A percentile compares a stretch with the other conserved stretches of the same genome.
Conservation (phyloP, 2,329 filamentous ascomycete genomes). For the Phyllosticta ampelicida region DNA sequence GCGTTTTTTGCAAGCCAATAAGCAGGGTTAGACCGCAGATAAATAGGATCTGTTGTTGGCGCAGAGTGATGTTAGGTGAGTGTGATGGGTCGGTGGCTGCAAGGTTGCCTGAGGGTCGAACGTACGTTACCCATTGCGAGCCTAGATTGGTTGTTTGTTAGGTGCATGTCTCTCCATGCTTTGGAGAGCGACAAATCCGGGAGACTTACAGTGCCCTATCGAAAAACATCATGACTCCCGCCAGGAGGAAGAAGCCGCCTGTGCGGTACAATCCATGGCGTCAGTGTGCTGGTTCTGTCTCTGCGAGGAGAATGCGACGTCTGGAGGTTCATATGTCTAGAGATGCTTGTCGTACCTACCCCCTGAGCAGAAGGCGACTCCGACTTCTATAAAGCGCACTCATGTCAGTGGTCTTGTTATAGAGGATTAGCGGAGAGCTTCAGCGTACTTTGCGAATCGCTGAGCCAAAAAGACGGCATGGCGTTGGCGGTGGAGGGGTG, state of each 20-base stretch:
- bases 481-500: neutral
- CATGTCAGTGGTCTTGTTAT: neutral
- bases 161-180: neutral
- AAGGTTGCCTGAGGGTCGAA: conserved; percentile 11
- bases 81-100: neutral
- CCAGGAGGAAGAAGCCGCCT: conserved; percentile 92
- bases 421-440: conserved; percentile 9
- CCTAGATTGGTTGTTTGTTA: conserved; percentile 37
- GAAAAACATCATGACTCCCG: conserved; percentile 94
- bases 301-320: neutral
- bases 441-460: conserved; percentile 75
- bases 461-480: conserved; percentile 91
- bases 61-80: neutral
- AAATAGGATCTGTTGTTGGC: conserved; percentile 69
- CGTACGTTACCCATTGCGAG: conserved; percentile 94
- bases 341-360: conserved; percentile 51
- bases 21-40: conserved; percentile 92
- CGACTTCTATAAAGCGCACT: conserved; percentile 57
- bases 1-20: conserved; percentile 83
- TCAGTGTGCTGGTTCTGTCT: conserved; percentile 15
- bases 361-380: conserved; percentile 94
- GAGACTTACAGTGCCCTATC: conserved; percentile 76
- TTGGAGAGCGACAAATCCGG: neutral
- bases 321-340: neutral
- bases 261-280: conserved; percentile 10